A percentile compares a stretch with the other conserved stretches of the same genome.
Evolutionary conservation across 75 land plant genomes (phyloP).

Genomic region (Selaginella tamariscina): DNA sequence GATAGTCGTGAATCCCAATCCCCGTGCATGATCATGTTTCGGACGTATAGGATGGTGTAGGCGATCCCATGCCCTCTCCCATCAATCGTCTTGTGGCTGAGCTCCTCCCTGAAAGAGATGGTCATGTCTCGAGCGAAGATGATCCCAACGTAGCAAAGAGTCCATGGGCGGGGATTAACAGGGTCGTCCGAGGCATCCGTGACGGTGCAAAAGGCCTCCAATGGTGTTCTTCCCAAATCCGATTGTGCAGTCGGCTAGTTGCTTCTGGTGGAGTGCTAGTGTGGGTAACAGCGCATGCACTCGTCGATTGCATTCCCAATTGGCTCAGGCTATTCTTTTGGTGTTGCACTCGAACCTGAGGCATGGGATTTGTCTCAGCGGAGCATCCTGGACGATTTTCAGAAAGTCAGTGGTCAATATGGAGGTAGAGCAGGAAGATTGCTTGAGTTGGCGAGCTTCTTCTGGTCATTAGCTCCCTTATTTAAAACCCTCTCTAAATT

Average conservation of each 20-base stretch:
- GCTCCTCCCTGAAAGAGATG: not conserved
- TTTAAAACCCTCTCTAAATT: too few relatives aligned
- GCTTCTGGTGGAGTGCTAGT: slow-evolving; percentile 44
- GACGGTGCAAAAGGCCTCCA: slow-evolving; percentile 49
- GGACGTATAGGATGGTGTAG: not conserved
- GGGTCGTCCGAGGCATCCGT: slow-evolving; percentile 39
- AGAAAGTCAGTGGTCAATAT: too few relatives aligned
- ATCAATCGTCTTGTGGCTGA: slow-evolving; percentile 15
- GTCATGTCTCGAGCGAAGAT: slow-evolving; percentile 8
- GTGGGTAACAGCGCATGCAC: slow-evolving; percentile 60
- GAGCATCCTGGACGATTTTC: too few relatives aligned
- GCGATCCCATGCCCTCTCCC: slow-evolving; percentile 2
- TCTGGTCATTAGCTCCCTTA: too few relatives aligned
- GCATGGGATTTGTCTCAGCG: too few relatives aligned
- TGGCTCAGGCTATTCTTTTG: too few relatives aligned
- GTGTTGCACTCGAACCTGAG: too few relatives aligned
- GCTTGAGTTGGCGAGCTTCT: too few relatives aligned
- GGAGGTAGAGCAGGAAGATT: too few relatives aligned
- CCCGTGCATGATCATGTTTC: slow-evolving; percentile 16
- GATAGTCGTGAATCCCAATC: slow-evolving; percentile 7
- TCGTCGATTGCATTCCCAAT: slow-evolving; percentile 61
- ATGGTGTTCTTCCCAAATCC: slow-evolving; percentile 42
- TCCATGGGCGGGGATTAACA: not conserved
- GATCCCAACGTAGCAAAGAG: not conserved
- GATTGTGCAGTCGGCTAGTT: slow-evolving; percentile 46